phyloP scores from a whole-genome alignment of 768 basidiomycete genomes.

The Hortiboletus campestris region DNA sequence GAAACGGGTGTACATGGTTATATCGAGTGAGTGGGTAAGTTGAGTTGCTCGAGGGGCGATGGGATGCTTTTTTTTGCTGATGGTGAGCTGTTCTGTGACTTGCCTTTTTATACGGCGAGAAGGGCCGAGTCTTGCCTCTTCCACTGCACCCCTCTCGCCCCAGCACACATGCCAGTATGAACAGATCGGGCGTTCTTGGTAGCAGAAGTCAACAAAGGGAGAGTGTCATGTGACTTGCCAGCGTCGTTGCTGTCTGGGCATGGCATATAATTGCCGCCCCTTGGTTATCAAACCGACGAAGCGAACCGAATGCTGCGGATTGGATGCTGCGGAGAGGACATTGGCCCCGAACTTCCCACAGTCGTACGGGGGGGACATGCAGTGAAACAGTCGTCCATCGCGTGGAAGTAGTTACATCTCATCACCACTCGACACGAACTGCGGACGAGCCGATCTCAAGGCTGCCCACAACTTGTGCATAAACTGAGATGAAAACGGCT shows the following conservation, averaged over 20 bases:
- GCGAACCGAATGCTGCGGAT: too few relatives aligned
- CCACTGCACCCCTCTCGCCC: neutral
- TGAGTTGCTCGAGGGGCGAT: neutral
- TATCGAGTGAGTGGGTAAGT: neutral
- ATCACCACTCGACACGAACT: too few relatives aligned
- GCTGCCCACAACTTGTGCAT: too few relatives aligned
- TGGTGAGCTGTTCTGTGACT: neutral
- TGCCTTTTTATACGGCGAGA: slow-evolving; percentile 7
- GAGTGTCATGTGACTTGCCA: neutral
- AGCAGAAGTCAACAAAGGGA: neutral
- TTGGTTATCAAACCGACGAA: neutral
- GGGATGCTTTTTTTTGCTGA: neutral
- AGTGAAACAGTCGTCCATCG: too few relatives aligned
- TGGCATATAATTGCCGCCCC: neutral
- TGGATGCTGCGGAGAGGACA: neutral
- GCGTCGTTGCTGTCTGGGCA: neutral
- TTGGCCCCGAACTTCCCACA: neutral
- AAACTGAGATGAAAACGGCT: too few relatives aligned
- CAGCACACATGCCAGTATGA: neutral
- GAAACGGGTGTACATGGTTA: slow-evolving; percentile 3
- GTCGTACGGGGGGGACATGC: neutral
- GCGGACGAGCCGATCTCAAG: too few relatives aligned
- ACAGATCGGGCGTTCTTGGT: too few relatives aligned
- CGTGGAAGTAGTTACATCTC: too few relatives aligned
- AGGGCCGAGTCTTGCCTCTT: neutral